A percentile compares a stretch with the other conserved stretches of the same genome.
phyloP scores from a whole-genome alignment of 2,329 filamentous ascomycete species.

The Sodiomyces alkalinus region DNA sequence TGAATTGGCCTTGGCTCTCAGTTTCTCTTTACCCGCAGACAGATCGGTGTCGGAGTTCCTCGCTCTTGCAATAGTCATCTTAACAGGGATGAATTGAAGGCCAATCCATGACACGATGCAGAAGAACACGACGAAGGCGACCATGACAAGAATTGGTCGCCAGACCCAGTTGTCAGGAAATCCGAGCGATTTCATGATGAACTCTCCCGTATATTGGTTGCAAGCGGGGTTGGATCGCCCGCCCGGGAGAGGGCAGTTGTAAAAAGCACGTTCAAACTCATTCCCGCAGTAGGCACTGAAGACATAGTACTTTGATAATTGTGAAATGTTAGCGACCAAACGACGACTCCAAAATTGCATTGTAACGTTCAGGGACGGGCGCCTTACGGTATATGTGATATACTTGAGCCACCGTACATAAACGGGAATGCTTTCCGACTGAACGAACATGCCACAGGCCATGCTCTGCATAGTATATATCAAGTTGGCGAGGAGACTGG shows the following conservation, averaged over 20 bases:
- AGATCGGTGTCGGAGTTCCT: slow-evolving; percentile 43
- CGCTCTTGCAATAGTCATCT: slow-evolving; percentile 54
- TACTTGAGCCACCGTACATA: slow-evolving; percentile 71
- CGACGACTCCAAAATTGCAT: slow-evolving; percentile 12
- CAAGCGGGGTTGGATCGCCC: slow-evolving; percentile 51
- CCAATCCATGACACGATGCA: slow-evolving; percentile 44
- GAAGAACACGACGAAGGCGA: slow-evolving; percentile 49
- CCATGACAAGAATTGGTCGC: slow-evolving; percentile 46
- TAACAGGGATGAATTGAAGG: slow-evolving; percentile 47
- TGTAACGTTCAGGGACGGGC: no score
- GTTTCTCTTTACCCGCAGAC: slow-evolving; percentile 56
- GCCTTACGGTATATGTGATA: slow-evolving; percentile 39
- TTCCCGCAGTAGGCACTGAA: slow-evolving; percentile 59
- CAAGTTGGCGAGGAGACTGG: slow-evolving; percentile 58
- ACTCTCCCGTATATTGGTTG: slow-evolving; percentile 51
- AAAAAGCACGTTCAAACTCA: slow-evolving; percentile 58
- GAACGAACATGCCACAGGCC: slow-evolving; percentile 64
- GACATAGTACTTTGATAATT: slow-evolving; percentile 45
- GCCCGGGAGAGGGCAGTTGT: slow-evolving; percentile 51
- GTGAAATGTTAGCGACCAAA: slow-evolving; percentile 9
- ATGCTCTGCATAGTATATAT: slow-evolving; percentile 59
- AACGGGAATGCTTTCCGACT: slow-evolving; percentile 55
- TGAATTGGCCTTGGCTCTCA: slow-evolving; percentile 35
- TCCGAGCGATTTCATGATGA: slow-evolving; percentile 53
- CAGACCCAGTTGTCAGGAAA: slow-evolving; percentile 53